Conservation (phyloP, 176 grass and related monocot species). For the Cenchrus purpureus region DNA sequence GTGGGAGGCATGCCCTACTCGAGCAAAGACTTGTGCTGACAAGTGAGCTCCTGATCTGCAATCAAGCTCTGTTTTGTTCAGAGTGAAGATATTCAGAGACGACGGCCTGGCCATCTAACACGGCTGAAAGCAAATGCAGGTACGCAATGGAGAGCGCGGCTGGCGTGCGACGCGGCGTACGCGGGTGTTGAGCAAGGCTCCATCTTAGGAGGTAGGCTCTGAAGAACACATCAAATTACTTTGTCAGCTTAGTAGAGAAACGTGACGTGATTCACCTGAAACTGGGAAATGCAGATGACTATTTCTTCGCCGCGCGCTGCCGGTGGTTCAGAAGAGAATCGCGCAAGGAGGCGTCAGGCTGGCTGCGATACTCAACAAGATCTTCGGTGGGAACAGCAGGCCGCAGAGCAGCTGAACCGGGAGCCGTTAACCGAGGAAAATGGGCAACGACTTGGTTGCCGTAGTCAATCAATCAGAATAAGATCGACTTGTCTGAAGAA, state of each 20-base stretch:
- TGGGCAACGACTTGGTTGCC: neutral
- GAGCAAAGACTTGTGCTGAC: conserved; percentile 46
- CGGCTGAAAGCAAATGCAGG: conserved; percentile 22
- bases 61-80: neutral
- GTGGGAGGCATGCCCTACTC: conserved; percentile 49
- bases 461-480: neutral
- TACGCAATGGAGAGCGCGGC: conserved; percentile 52
- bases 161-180: conserved; percentile 48
- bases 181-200: conserved; percentile 51
- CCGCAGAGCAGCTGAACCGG: conserved; percentile 28
- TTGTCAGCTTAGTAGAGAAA: no score
- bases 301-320: conserved; percentile 54
- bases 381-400: conserved; percentile 24
- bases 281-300: conserved; percentile 47
- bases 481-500: neutral
- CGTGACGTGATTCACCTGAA: neutral
- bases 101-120: neutral
- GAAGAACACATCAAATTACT: no score
- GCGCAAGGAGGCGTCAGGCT: conserved; percentile 63
- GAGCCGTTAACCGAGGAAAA: neutral
- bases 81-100: neutral
- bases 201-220: conserved; percentile 49
- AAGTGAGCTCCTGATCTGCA: conserved; percentile 21
- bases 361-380: conserved; percentile 52
- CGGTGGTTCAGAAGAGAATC: conserved; percentile 53